phyloP scores from a whole-genome alignment of 306 rosid species.

The Vigna hirtella region DNA sequence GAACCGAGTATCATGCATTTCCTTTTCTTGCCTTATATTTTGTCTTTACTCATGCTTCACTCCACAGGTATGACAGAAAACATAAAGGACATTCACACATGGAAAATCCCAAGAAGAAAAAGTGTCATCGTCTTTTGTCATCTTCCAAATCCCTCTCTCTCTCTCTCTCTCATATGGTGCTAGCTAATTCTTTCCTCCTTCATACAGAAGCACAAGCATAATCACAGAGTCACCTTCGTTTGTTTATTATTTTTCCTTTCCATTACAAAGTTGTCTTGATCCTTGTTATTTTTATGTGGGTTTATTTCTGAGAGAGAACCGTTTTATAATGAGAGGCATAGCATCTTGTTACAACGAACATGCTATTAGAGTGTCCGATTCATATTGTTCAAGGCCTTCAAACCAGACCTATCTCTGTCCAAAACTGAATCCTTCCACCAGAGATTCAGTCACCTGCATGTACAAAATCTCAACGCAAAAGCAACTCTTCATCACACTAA shows the following conservation, averaged over 20 bases:
- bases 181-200: conserved; percentile 43
- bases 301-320: conserved; percentile 24
- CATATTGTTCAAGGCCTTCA: conserved; percentile 84
- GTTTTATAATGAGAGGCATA: conserved; percentile 64
- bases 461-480: conserved; percentile 62
- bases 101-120: conserved; percentile 39
- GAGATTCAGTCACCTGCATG: conserved; percentile 55
- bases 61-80: conserved; percentile 39
- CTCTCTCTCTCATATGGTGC: conserved; percentile 8
- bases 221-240: conserved; percentile 5
- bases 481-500: conserved; percentile 52
- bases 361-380: conserved; percentile 80
- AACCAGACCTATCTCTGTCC: conserved; percentile 57
- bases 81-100: conserved; percentile 51
- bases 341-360: conserved; percentile 90
- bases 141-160: conserved; percentile 38
- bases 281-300: conserved; percentile 42
- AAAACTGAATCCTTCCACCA: conserved; percentile 55
- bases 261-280: conserved; percentile 14
- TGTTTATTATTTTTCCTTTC: conserved; percentile 25
- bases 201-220: conserved; percentile 41
- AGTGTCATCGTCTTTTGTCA: conserved; percentile 37
- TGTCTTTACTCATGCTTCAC: conserved; percentile 46
- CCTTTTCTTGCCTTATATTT: conserved; percentile 34
- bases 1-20: conserved; percentile 42